phyloP scores from a whole-genome alignment of 805 yeast species.

The Myxozyma melibiosi region DNA sequence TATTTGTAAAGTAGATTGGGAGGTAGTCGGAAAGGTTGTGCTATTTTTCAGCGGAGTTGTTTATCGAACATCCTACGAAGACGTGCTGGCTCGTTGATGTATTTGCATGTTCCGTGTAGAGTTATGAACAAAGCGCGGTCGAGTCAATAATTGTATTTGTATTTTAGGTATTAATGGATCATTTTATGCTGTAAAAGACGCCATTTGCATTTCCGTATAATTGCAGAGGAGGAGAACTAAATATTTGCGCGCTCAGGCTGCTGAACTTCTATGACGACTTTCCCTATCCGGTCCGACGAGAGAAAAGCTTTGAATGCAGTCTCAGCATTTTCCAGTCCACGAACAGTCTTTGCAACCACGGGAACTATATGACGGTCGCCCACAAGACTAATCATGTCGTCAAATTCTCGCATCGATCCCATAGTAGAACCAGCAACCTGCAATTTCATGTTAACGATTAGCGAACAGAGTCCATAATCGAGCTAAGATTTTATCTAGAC shows the following conservation, averaged over 20 bases:
- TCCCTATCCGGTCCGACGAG: slow-evolving; percentile 3
- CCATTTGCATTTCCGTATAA: background rate
- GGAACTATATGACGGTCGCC: slow-evolving; percentile 16
- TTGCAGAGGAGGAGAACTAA: no score
- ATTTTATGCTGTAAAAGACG: background rate
- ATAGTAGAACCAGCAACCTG: slow-evolving; percentile 28
- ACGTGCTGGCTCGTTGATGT: no score
- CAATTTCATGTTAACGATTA: background rate
- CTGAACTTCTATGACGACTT: slow-evolving; percentile 7
- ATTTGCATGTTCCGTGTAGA: background rate
- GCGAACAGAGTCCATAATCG: background rate
- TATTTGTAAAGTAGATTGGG: background rate
- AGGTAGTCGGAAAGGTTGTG: no score
- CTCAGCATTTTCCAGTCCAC: slow-evolving; percentile 21
- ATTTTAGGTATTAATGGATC: background rate
- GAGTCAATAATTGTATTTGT: background rate
- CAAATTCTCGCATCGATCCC: slow-evolving; percentile 20
- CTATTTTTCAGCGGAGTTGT: no score
- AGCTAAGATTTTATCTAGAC: background rate
- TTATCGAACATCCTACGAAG: no score
- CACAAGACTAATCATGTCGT: slow-evolving; percentile 18
- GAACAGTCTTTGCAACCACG: slow-evolving; percentile 16
- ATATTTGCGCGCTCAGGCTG: background rate
- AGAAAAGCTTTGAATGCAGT: slow-evolving; percentile 19
- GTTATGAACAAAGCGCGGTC: no score